Evolutionary conservation across 345 rosid genomes (phyloP).

Genomic region (Fremontodendron californicum): DNA sequence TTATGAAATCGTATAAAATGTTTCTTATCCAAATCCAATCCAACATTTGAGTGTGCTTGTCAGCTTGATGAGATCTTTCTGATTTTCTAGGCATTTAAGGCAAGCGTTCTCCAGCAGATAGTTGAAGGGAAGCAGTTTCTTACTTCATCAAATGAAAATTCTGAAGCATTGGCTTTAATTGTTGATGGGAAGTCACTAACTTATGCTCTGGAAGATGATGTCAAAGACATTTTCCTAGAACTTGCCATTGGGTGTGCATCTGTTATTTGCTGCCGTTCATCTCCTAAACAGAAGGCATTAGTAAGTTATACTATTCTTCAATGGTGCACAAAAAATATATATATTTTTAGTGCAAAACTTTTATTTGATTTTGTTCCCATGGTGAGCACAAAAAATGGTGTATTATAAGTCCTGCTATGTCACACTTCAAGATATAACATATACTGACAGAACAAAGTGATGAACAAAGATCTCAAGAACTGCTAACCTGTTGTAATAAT

Average conservation of each 20-base stretch:
- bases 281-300: constrained; percentile 94
- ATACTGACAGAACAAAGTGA: background rate
- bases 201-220: constrained; percentile 71
- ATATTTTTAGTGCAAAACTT: background rate
- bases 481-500: background rate
- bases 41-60: background rate
- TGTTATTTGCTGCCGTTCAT: constrained; percentile 92
- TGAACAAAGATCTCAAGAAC: background rate
- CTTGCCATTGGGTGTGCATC: constrained; percentile 89
- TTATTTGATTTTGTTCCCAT: background rate
- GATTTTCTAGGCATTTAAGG: constrained; percentile 57
- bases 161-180: constrained; percentile 77
- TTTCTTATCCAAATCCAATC: background rate
- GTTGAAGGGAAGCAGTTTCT: constrained; percentile 50
- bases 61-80: constrained; percentile 9
- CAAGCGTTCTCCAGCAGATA: constrained; percentile 56
- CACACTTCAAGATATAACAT: background rate
- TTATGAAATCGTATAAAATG: background rate
- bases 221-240: constrained; percentile 70
- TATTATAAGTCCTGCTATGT: background rate
- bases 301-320: constrained; percentile 37
- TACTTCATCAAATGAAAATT: constrained; percentile 40
- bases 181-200: constrained; percentile 85
- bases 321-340: background rate
- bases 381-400: background rate